These are phyloP conservation scores for Escovopsis weberi DNA, from an alignment of 2,329 filamentous ascomycete species.

Conservation along the genomic window DNA sequence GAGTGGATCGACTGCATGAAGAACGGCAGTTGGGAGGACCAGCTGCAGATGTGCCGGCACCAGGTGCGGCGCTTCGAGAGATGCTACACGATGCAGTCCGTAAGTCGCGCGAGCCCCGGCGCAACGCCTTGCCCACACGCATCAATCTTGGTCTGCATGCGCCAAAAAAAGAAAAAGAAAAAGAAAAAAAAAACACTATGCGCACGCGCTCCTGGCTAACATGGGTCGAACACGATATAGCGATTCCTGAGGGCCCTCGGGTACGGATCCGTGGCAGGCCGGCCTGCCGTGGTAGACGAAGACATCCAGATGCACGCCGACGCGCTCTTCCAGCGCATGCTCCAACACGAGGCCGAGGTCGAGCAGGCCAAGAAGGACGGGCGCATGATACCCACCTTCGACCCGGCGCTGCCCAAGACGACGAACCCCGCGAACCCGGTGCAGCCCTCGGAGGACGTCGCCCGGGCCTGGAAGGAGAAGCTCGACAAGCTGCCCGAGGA, in stretches of 20 bases:
- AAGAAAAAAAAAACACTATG: no score
- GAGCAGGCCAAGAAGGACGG: constrained; percentile 52
- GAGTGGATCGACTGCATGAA: constrained; percentile 73
- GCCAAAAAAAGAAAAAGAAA: background rate
- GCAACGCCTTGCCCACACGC: background rate
- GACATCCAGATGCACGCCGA: constrained; percentile 94
- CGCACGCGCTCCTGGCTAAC: no score
- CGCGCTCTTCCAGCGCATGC: constrained; percentile 73
- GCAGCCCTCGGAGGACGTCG: constrained; percentile 29
- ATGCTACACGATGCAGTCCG: constrained; percentile 80
- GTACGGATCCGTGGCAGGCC: constrained; percentile 57
- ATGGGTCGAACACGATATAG: constrained; percentile 20
- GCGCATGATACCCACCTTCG: constrained; percentile 42
- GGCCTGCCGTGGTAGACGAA: constrained; percentile 57
- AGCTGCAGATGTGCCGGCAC: constrained; percentile 65
- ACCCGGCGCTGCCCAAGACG: constrained; percentile 34
- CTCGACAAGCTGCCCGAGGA: constrained; percentile 42
- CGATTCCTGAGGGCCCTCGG: constrained; percentile 84
- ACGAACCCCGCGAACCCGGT: constrained; percentile 8
- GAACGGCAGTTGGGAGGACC: constrained; percentile 50
- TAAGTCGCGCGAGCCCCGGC: constrained; percentile 23
- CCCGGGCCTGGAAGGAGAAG: constrained; percentile 36
- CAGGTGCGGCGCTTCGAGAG: constrained; percentile 68
- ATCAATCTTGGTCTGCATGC: background rate
- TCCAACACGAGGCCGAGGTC: constrained; percentile 65